These are phyloP conservation scores for Flaveria robusta DNA, from an alignment of 129 eudicot species.

Conservation along the genomic window DNA sequence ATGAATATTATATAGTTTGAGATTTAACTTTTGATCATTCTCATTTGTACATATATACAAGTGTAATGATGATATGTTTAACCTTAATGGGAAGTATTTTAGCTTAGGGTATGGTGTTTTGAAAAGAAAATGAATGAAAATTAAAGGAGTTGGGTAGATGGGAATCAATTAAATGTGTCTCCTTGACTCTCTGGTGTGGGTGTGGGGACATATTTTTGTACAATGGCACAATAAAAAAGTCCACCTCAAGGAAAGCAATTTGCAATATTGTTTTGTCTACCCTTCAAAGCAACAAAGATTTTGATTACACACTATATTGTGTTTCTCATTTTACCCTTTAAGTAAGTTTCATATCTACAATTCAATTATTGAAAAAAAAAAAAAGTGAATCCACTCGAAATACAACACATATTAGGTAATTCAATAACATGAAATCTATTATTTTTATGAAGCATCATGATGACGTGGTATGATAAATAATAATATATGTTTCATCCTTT, in stretches of 20 bases:
- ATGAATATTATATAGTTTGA: neutral
- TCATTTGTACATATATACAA: neutral
- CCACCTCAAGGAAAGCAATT: conserved; percentile 37
- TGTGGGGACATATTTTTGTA: conserved; percentile 34
- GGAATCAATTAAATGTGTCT: conserved; percentile 34
- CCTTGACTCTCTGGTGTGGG: conserved; percentile 30
- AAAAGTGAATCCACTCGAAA: neutral
- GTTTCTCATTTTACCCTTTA: conserved; percentile 7
- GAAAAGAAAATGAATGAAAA: neutral
- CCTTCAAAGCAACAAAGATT: conserved; percentile 42
- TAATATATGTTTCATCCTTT: neutral
- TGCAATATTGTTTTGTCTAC: conserved; percentile 33
- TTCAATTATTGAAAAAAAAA: neutral
- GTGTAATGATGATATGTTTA: neutral
- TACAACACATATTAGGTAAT: too few relatives aligned
- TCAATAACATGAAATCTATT: neutral
- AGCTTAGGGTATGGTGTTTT: neutral
- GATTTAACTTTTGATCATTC: neutral
- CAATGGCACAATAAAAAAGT: conserved; percentile 32
- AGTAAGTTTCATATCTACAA: conserved; percentile 4
- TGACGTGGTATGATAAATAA: neutral
- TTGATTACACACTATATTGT: conserved; percentile 33
- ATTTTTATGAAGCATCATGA: neutral
- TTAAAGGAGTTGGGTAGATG: conserved; percentile 32
- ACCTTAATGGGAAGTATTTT: neutral